A percentile compares a stretch with the other conserved stretches of the same genome.
Evolutionary conservation across 2,329 filamentous ascomycete genomes (phyloP).

Genomic region (Exophiala phaeomuriformis): DNA sequence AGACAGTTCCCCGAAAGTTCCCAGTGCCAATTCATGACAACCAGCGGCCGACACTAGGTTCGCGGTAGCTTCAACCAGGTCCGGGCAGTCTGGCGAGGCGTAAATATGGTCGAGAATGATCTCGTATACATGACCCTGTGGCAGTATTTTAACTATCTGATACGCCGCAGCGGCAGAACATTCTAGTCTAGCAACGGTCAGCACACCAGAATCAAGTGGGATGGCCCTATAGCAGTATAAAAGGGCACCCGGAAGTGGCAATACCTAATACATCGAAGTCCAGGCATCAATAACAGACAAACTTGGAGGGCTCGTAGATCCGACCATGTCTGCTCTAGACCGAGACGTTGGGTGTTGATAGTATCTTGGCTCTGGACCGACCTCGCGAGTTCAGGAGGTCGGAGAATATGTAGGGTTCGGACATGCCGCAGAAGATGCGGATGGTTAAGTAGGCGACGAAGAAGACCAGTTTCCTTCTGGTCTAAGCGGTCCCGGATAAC

Average conservation of each 20-base stretch:
- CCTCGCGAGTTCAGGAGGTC: background rate
- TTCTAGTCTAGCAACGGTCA: conserved; percentile 5
- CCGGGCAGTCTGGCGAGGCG: conserved; percentile 6
- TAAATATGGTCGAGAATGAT: conserved; percentile 17
- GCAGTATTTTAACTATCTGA: conserved; percentile 13
- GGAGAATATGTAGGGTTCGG: conserved; percentile 12
- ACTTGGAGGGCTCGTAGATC: conserved; percentile 9
- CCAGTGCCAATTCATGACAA: conserved; percentile 13
- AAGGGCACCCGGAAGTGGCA: background rate
- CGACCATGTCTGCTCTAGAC: background rate
- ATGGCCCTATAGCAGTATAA: background rate
- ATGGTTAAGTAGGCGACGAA: conserved; percentile 8
- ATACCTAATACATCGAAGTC: conserved; percentile 18
- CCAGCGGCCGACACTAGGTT: conserved; percentile 7
- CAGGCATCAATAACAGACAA: conserved; percentile 15
- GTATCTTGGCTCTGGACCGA: background rate
- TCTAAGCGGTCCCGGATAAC: conserved; percentile 13
- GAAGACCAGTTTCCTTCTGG: conserved; percentile 5
- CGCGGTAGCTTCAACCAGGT: conserved; percentile 4
- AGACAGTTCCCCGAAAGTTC: conserved; percentile 5
- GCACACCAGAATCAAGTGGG: no score
- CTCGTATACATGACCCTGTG: conserved; percentile 11
- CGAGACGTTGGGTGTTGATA: background rate
- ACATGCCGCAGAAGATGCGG: conserved; percentile 15
- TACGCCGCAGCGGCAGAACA: conserved; percentile 12